Evolutionary conservation across 192 early-diverging fungal genomes (phyloP).

Genomic region (Allomyces arbusculus): DNA sequence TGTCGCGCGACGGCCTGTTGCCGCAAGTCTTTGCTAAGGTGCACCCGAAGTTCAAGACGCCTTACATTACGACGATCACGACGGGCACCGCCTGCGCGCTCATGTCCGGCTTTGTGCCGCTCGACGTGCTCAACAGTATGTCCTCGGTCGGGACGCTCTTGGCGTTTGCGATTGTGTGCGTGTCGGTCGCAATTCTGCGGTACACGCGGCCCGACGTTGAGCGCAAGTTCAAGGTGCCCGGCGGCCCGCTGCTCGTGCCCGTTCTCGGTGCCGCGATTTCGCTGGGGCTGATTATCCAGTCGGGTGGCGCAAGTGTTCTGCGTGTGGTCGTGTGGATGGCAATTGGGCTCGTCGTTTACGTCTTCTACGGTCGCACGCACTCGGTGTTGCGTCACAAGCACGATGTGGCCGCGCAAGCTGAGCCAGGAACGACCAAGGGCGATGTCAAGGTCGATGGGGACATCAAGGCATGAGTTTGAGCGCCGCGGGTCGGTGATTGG

Average conservation of each 20-base stretch:
- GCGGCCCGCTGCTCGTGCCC: not conserved
- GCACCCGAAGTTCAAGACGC: conserved; percentile 1
- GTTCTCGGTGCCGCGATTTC: not conserved
- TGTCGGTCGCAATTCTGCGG: not conserved
- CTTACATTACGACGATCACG: not conserved
- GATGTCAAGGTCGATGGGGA: too few species aligned
- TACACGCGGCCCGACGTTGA: not conserved
- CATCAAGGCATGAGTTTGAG: not conserved
- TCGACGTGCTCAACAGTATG: not conserved
- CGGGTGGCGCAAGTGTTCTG: not conserved
- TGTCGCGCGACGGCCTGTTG: not conserved
- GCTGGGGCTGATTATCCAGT: not conserved
- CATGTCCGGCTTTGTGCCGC: not conserved
- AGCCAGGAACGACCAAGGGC: not conserved
- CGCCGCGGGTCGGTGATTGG: not conserved
- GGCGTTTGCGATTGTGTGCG: not conserved
- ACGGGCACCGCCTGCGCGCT: not conserved
- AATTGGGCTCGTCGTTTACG: not conserved
- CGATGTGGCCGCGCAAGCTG: not conserved
- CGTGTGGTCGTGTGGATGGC: not conserved
- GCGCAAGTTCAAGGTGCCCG: conserved; percentile 1
- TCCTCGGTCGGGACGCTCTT: not conserved
- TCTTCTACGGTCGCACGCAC: not conserved
- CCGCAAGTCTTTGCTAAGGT: not conserved
- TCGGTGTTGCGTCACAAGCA: not conserved